phyloP scores from a whole-genome alignment of 2,329 filamentous ascomycete species.

The Massarina eburnea region DNA sequence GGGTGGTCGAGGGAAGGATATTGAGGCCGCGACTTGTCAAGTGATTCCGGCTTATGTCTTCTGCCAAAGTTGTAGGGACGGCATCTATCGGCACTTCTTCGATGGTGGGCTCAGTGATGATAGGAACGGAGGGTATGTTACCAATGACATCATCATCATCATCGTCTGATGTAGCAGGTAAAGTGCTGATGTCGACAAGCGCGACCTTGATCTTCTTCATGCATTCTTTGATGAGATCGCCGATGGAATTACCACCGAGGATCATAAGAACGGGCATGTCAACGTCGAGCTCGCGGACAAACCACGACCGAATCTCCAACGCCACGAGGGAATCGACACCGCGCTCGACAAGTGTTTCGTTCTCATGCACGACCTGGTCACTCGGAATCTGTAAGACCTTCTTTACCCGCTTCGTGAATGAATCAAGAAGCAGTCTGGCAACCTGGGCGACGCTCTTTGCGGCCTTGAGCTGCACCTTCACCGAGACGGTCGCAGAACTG shows the following conservation, averaged over 20 bases:
- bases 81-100: neutral
- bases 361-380: neutral
- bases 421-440: neutral
- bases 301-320: constrained; percentile 22
- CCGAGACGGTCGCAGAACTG: no score
- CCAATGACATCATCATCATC: no score
- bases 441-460: neutral
- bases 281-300: constrained; percentile 16
- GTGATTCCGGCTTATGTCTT: no score
- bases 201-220: neutral
- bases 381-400: neutral
- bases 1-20: no score
- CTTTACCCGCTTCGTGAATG: neutral
- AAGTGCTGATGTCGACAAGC: neutral
- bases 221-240: neutral
- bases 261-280: constrained; percentile 23
- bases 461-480: no score
- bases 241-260: constrained; percentile 20
- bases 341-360: constrained; percentile 2
- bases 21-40: no score
- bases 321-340: constrained; percentile 25
- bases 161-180: neutral
- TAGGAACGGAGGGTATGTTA: no score
- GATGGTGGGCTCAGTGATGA: no score
- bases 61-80: neutral